Conservation (phyloP, 73 alveolate genomes). For the Urostyla sp. region DNA sequence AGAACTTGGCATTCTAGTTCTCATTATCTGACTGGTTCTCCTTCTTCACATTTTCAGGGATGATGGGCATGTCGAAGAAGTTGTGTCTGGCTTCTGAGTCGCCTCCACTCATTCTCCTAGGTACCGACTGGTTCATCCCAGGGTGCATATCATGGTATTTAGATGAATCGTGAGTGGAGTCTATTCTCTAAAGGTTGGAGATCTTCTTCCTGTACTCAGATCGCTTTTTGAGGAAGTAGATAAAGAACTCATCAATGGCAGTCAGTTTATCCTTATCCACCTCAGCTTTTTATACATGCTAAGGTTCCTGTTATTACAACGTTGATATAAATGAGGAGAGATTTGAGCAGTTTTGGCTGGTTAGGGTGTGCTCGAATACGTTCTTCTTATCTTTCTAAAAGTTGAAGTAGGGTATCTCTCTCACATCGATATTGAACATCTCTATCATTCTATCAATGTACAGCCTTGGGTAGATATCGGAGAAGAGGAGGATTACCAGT, state of each 20-base stretch:
- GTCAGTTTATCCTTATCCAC: slow-evolving; percentile 6
- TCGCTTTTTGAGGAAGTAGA: slow-evolving; percentile 30
- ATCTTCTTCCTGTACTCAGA: slow-evolving; percentile 21
- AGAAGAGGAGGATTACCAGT: slow-evolving; percentile 40
- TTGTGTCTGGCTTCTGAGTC: slow-evolving; percentile 4
- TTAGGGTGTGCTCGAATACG: too few relatives aligned
- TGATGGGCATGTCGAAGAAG: slow-evolving; percentile 7
- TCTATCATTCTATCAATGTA: slow-evolving; percentile 18
- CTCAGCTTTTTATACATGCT: neutral
- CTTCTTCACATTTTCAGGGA: slow-evolving; percentile 45
- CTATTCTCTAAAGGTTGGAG: neutral
- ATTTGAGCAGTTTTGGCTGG: too few relatives aligned
- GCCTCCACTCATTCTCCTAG: slow-evolving; percentile 10
- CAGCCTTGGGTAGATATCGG: slow-evolving; percentile 20
- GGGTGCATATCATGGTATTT: neutral
- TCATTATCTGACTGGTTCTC: slow-evolving; percentile 48
- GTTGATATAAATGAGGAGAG: too few relatives aligned
- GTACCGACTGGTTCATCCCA: neutral
- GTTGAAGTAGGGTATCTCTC: slow-evolving; percentile 51
- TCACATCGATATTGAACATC: slow-evolving; percentile 33
- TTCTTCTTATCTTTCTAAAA: slow-evolving; percentile 2
- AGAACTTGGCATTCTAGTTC: neutral
- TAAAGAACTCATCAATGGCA: slow-evolving; percentile 44
- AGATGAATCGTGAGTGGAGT: neutral
- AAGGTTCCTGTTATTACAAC: neutral